These are phyloP conservation scores for Aspergillus quadrilineatus DNA, from an alignment of 2,329 filamentous ascomycete species.

Conservation along the genomic window DNA sequence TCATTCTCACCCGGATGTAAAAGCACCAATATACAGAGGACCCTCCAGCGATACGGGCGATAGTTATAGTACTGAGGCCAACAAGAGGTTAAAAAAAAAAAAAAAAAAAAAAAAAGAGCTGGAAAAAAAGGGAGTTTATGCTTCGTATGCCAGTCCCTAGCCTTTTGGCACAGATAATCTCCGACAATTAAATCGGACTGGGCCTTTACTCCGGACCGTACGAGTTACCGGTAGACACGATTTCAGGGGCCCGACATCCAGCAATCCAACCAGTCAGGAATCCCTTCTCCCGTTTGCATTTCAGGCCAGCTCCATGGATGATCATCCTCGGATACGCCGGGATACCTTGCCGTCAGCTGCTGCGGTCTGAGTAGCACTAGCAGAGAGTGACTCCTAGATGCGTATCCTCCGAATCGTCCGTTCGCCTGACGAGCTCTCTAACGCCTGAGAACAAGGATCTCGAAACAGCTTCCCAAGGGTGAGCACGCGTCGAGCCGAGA, in stretches of 20 bases:
- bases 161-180: background rate
- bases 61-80: too few relatives aligned
- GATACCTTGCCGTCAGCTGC: background rate
- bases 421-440: background rate
- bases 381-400: background rate
- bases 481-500: too few relatives aligned
- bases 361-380: background rate
- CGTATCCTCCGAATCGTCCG: background rate
- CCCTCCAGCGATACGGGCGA: too few relatives aligned
- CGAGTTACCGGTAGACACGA: background rate
- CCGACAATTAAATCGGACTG: background rate
- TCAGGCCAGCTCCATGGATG: background rate
- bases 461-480: too few relatives aligned
- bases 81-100: too few relatives aligned
- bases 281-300: conserved; percentile 1
- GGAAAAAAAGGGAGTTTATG: background rate
- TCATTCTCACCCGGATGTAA: too few relatives aligned
- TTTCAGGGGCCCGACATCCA: background rate
- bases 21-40: background rate
- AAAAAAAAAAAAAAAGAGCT: background rate
- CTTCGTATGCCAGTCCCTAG: background rate
- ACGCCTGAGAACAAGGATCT: background rate
- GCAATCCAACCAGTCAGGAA: conserved; percentile 15
- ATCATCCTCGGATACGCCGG: background rate
- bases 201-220: background rate